Conservation (phyloP, 805 yeast genomes). For the Starmera caribaea region DNA sequence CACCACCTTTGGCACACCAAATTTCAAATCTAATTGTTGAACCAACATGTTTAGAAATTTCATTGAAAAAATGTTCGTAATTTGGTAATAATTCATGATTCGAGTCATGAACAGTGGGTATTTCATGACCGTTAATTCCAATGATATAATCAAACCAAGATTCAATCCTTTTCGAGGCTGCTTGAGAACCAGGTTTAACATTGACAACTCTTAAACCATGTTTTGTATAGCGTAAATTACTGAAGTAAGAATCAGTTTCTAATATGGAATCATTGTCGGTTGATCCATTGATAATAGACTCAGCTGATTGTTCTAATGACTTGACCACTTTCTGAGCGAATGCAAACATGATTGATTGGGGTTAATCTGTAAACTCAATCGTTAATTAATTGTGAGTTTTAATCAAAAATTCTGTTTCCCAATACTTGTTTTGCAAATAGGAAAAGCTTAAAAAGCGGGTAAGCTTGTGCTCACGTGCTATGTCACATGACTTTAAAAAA, state of each 20-base stretch:
- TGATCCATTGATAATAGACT: conserved; percentile 18
- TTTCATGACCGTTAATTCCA: conserved; percentile 66
- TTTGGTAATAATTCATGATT: conserved; percentile 30
- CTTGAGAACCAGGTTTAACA: conserved; percentile 37
- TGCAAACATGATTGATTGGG: conserved; percentile 36
- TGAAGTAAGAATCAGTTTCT: conserved; percentile 17
- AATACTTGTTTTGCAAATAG: too few species aligned
- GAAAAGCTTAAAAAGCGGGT: too few species aligned
- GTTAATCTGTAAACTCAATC: too few species aligned
- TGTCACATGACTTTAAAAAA: too few species aligned
- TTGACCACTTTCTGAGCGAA: conserved; percentile 57
- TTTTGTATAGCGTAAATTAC: conserved; percentile 18
- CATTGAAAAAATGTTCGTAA: conserved; percentile 32
- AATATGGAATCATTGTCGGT: conserved; percentile 16
- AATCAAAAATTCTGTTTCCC: too few species aligned
- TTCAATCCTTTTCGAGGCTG: conserved; percentile 50
- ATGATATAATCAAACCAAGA: conserved; percentile 83
- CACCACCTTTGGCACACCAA: conserved; percentile 87
- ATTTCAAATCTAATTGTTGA: conserved; percentile 45
- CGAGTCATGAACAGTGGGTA: conserved; percentile 27
- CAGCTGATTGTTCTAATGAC: conserved; percentile 35
- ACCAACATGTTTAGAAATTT: conserved; percentile 29
- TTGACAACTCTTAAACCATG: conserved; percentile 52
- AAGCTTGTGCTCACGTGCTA: too few species aligned
- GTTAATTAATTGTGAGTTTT: too few species aligned